Conservation (phyloP, 306 rosid genomes). For the Pterocarpus macrocarpus region DNA sequence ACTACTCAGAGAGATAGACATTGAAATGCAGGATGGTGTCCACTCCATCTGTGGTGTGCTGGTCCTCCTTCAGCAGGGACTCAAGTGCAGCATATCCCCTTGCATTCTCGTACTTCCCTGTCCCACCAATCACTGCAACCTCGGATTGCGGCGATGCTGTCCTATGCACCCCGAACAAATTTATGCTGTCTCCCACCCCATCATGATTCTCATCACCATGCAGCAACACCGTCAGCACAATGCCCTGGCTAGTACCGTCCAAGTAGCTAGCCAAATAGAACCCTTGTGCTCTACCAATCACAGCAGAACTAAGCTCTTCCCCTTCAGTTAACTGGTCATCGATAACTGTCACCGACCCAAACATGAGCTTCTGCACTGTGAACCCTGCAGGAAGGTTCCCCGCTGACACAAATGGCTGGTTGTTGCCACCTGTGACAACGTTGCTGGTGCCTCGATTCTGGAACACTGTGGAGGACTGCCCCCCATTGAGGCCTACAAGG, state of each 20-base stretch:
- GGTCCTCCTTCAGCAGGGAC: conserved; percentile 69
- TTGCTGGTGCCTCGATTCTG: conserved; percentile 75
- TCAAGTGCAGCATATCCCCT: conserved; percentile 75
- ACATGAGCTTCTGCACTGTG: conserved; percentile 85
- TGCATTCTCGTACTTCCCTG: conserved; percentile 82
- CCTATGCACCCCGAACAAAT: conserved; percentile 84
- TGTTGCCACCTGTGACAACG: conserved; percentile 55
- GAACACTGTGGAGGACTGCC: conserved; percentile 64
- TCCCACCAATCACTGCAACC: conserved; percentile 83
- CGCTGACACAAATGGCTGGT: conserved; percentile 71
- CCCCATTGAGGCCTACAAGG: conserved; percentile 73
- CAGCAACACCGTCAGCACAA: conserved; percentile 61
- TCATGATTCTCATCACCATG: conserved; percentile 50
- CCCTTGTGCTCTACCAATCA: conserved; percentile 72
- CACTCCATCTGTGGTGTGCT: conserved; percentile 73
- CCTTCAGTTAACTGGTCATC: conserved; percentile 75
- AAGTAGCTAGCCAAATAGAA: conserved; percentile 80
- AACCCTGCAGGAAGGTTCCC: conserved; percentile 78
- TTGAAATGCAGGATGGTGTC: conserved; percentile 71
- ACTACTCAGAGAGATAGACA: conserved; percentile 57
- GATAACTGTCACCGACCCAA: conserved; percentile 71
- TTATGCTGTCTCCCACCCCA: conserved; percentile 71
- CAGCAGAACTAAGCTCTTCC: conserved; percentile 66
- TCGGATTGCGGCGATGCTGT: conserved; percentile 68
- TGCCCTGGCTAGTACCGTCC: conserved; percentile 79